Evolutionary conservation across 2,329 filamentous ascomycete species (phyloP).

Genomic region (Clarireedia hainanense): DNA sequence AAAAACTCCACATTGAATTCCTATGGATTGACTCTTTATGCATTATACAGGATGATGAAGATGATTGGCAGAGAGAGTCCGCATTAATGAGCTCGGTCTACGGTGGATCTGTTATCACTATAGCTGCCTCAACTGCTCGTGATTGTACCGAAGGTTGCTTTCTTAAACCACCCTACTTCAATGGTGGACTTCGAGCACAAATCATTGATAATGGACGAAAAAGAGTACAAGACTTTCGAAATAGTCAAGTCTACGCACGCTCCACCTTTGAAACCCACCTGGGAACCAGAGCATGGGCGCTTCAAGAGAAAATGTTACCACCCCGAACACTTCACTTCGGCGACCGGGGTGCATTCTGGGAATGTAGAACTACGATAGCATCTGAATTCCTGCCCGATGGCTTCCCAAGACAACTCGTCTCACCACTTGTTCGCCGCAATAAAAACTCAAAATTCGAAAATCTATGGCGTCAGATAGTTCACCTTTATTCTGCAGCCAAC

Average conservation of each 20-base stretch:
- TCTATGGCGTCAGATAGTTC: slow-evolving; percentile 4
- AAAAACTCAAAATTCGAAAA: not conserved
- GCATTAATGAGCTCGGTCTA: slow-evolving; percentile 14
- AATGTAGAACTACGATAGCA: slow-evolving; percentile 9
- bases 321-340: slow-evolving; percentile 10
- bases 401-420: not conserved
- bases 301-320: not conserved
- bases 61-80: slow-evolving; percentile 17
- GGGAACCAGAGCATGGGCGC: not conserved
- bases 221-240: not conserved
- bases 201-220: not conserved
- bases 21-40: not conserved
- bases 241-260: rapidly evolving
- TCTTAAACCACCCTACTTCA: not conserved
- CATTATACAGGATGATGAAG: slow-evolving; percentile 4
- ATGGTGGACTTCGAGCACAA: not conserved
- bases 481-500: slow-evolving; percentile 18
- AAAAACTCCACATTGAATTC: slow-evolving; percentile 8
- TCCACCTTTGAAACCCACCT: not conserved
- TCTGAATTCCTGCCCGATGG: slow-evolving; percentile 11
- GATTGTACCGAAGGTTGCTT: slow-evolving; percentile 1
- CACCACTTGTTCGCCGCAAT: not conserved
- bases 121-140: slow-evolving; percentile 12
- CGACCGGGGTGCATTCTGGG: slow-evolving; percentile 9
- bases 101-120: slow-evolving; percentile 11